These are phyloP conservation scores for Singerocomus rubriflavus DNA, from an alignment of 1,284 basidiomycete species.

Conservation along the genomic window DNA sequence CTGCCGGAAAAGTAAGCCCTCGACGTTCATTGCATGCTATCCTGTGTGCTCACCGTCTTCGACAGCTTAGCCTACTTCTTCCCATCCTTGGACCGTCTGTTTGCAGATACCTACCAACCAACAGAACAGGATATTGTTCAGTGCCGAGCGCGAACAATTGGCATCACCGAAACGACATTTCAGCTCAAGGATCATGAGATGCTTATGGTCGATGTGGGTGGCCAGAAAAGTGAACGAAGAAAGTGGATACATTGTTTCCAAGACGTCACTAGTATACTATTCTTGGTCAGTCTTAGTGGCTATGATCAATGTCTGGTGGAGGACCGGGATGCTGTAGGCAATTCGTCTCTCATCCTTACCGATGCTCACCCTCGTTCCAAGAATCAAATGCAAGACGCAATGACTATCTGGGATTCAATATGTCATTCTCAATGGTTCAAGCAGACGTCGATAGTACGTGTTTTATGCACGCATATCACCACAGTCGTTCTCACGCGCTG, in stretches of 20 bases:
- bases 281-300: conserved; percentile 82
- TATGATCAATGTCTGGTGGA: conserved; percentile 94
- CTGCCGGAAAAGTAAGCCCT: conserved; percentile 80
- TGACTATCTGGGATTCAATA: conserved; percentile 95
- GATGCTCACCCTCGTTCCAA: conserved; percentile 30
- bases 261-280: conserved; percentile 84
- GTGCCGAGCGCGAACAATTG: conserved; percentile 84
- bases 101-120: conserved; percentile 67
- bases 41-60: conserved; percentile 6
- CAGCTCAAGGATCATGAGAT: conserved; percentile 69
- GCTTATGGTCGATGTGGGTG: conserved; percentile 89
- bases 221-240: conserved; percentile 85
- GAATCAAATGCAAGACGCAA: conserved; percentile 96
- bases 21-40: background rate
- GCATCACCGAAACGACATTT: conserved; percentile 93
- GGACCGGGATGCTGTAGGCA: conserved; percentile 82
- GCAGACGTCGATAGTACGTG: conserved; percentile 79
- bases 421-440: conserved; percentile 93
- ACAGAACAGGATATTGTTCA: conserved; percentile 84
- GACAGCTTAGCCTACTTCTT: conserved; percentile 72
- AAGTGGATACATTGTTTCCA: conserved; percentile 90
- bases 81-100: conserved; percentile 76
- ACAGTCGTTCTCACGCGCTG: conserved; percentile 7
- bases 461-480: background rate
- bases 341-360: conserved; percentile 1